phyloP scores from a whole-genome alignment of 805 yeast genomes.

The Nematodospora valgi region DNA sequence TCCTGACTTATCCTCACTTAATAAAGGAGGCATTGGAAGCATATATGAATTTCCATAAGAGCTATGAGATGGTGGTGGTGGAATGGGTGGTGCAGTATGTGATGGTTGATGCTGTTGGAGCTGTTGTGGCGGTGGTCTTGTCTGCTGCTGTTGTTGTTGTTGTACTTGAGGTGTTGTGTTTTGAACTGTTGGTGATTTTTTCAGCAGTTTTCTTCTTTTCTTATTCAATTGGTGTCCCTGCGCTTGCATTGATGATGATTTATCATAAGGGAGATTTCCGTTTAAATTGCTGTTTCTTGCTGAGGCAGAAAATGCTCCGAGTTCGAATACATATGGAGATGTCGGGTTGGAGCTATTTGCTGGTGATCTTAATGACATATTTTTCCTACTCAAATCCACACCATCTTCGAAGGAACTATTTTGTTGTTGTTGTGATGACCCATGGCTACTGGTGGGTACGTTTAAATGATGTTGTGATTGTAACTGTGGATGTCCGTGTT shows the following conservation, averaged over 20 bases:
- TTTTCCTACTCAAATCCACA: constrained; percentile 2
- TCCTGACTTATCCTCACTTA: constrained; percentile 7
- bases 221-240: constrained; percentile 4
- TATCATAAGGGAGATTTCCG: background rate
- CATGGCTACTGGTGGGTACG: too few relatives aligned
- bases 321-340: constrained; percentile 6
- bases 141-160: constrained; percentile 5
- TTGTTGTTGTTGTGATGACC: background rate
- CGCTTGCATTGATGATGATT: constrained; percentile 3
- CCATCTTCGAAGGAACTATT: background rate
- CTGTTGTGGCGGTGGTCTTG: constrained; percentile 4
- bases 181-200: background rate
- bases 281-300: background rate
- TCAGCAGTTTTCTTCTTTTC: constrained; percentile 9
- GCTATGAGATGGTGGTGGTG: constrained; percentile 14
- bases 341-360: constrained; percentile 1
- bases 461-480: background rate
- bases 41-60: constrained; percentile 9
- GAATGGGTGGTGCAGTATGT: constrained; percentile 12
- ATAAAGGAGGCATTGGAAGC: constrained; percentile 13
- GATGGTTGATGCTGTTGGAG: constrained; percentile 15
- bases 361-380: background rate
- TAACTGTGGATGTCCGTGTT: constrained; percentile 6
- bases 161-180: constrained; percentile 2
- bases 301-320: constrained; percentile 3